A percentile compares a stretch with the other conserved stretches of the same genome.
Evolutionary conservation across 129 eudicot genomes (phyloP).

Genomic region (Rutidosis leptorrhynchoides): DNA sequence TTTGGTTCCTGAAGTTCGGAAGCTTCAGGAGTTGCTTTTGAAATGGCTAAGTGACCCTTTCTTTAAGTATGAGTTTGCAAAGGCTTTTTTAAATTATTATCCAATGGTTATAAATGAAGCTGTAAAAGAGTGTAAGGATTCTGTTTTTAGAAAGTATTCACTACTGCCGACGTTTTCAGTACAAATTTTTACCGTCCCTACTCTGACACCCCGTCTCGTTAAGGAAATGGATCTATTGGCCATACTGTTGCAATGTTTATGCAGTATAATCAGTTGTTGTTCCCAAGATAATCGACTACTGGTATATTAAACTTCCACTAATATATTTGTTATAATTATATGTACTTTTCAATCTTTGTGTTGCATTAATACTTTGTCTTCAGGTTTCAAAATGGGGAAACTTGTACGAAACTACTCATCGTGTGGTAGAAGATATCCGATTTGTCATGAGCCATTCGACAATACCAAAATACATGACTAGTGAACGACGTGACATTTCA

Average conservation of each 20-base stretch:
- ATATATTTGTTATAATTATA: neutral
- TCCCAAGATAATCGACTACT: constrained; percentile 71
- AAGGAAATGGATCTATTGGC: constrained; percentile 84
- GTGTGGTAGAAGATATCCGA: constrained; percentile 86
- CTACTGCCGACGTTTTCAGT: constrained; percentile 84
- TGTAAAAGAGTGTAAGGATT: constrained; percentile 46
- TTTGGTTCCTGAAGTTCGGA: constrained; percentile 49
- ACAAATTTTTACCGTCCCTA: constrained; percentile 91
- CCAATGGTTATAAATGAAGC: constrained; percentile 65
- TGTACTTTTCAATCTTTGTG: neutral
- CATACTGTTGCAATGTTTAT: constrained; percentile 69
- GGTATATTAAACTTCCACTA: constrained; percentile 39
- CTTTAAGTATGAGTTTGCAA: constrained; percentile 93
- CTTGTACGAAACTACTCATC: constrained; percentile 77
- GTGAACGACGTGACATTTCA: constrained; percentile 57
- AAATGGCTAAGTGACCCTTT: constrained; percentile 81
- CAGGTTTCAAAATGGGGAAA: constrained; percentile 81
- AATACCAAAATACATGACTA: constrained; percentile 67
- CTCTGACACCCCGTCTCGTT: constrained; percentile 86
- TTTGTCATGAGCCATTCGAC: constrained; percentile 89
- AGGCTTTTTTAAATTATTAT: constrained; percentile 70
- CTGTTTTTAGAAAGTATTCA: constrained; percentile 55
- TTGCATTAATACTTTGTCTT: constrained; percentile 13
- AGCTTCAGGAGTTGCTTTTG: constrained; percentile 84
- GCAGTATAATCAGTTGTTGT: constrained; percentile 57